phyloP scores from a whole-genome alignment of 202 grass and related monocot species.

The Thinopyrum obtusiflorum region DNA sequence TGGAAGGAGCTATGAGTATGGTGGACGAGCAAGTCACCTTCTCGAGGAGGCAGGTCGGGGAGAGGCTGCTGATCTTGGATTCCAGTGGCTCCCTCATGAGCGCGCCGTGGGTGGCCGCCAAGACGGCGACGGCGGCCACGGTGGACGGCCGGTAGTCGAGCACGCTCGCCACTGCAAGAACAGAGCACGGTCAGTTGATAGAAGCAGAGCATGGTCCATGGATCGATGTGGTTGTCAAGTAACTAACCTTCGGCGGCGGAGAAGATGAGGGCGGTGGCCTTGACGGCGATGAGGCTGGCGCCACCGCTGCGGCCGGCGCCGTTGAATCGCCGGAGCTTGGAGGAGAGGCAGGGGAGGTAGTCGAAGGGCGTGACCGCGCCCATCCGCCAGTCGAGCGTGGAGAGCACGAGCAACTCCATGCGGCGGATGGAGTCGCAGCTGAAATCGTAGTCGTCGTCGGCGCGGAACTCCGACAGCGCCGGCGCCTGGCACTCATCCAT shows the following conservation, averaged over 20 bases:
- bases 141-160: conserved; percentile 72
- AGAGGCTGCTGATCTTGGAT: conserved; percentile 46
- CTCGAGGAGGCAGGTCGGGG: conserved; percentile 43
- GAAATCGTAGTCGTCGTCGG: conserved; percentile 42
- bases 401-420: conserved; percentile 83
- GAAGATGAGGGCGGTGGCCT: conserved; percentile 46
- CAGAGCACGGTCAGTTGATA: not conserved
- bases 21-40: conserved; percentile 33
- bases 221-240: not conserved
- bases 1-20: not conserved
- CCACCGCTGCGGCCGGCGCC: not conserved
- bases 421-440: conserved; percentile 43
- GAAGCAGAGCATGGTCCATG: not conserved
- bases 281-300: conserved; percentile 10
- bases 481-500: conserved; percentile 76
- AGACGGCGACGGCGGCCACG: conserved; percentile 62
- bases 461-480: conserved; percentile 52
- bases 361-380: conserved; percentile 65
- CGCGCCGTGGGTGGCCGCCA: conserved; percentile 53
- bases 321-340: conserved; percentile 24
- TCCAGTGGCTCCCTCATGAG: conserved; percentile 51
- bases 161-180: conserved; percentile 51
- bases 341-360: conserved; percentile 65
- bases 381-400: conserved; percentile 74
- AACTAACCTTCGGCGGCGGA: conserved; percentile 30